A percentile compares a stretch with the other conserved stretches of the same genome.
Evolutionary conservation across 73 alveolate genomes (phyloP).

Genomic region (Loxodes magnus): DNA sequence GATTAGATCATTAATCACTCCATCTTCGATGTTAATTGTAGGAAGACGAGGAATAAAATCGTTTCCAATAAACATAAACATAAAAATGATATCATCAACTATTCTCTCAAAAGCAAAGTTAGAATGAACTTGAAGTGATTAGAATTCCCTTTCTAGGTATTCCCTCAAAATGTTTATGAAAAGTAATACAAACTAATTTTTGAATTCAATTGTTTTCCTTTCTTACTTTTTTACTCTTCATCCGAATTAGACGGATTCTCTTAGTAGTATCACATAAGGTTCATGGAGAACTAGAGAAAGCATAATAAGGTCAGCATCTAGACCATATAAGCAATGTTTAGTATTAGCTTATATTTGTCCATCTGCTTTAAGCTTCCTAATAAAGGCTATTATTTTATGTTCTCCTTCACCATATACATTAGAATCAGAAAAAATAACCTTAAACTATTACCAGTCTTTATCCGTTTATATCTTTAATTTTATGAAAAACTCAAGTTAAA

Average conservation of each 20-base stretch:
- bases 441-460: conserved; percentile 65
- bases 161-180: conserved; percentile 77
- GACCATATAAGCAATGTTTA: conserved; percentile 94
- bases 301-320: conserved; percentile 98
- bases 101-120: conserved; percentile 82
- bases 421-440: conserved; percentile 76
- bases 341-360: conserved; percentile 70
- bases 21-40: conserved; percentile 84
- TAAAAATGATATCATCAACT: conserved; percentile 92
- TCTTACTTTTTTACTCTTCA: no score
- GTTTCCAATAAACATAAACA: conserved; percentile 95
- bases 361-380: conserved; percentile 58
- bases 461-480: conserved; percentile 66
- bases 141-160: conserved; percentile 85
- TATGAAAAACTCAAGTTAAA: conserved; percentile 71
- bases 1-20: conserved; percentile 77
- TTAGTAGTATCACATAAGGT: conserved; percentile 71
- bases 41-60: conserved; percentile 92
- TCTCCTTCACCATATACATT: conserved; percentile 99
- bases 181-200: conserved; percentile 56
- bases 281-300: conserved; percentile 87
- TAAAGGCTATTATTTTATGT: conserved; percentile 89
- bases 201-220: conserved; percentile 33
- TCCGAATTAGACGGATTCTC: conserved; percentile 78
- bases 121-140: conserved; percentile 43